Base-by-base conservation (phyloP, 768 basidiomycete species). In the Serendipita indica region DNA sequence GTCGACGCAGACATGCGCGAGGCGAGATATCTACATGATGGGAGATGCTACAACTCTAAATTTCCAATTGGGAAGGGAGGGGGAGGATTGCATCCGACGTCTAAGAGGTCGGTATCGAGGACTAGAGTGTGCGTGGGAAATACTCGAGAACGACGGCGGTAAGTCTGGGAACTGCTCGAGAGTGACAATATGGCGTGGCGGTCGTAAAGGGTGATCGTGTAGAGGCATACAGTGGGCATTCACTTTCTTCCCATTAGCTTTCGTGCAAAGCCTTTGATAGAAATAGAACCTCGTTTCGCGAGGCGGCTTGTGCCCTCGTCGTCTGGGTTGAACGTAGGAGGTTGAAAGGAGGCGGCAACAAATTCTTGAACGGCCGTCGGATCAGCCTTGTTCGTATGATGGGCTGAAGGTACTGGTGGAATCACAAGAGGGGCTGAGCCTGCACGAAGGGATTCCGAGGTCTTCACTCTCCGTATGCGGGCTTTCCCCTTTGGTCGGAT, bases 371-470 rank as follows among this genome's bases (percentile, higher is more conserved):
- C 30, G 22, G 49, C 49, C 7, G 18, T 25, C n/a, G 41, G 27
- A 25, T 25, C n/a, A 7, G 49, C 20, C 4, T 54, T 10, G 25
- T 54, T 33, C 25, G 3, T n/a, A n/a, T 54, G 49, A 18, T 54
- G 49, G 10, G 22, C 25, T 22, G 49, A 54, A 20, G 49, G 49
- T 4, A 54, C 30, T 10, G 49, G 49, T 7, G 49, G 49, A 28
- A 54, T 54, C 7, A 54, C 49, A 18, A 54, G 20, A 33, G 49
- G 49, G 32, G 49, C 49, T 54, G 49, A 54, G 49, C 49, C 49
- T n/a, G 49, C 49, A 54, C 49, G 49, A 27, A 54, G 32, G 22
- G 49, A 54, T 54, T 54, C 49, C n/a, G 49, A 54, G 4, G 49
- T 54, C 32, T 18, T 54, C 49, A 54, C 49, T 33, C 49, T 18